Evolutionary conservation across 169 alveolate species (phyloP), one percentile per base, ranked within the genome.

Genomic region (Babesia ovis): DNA sequence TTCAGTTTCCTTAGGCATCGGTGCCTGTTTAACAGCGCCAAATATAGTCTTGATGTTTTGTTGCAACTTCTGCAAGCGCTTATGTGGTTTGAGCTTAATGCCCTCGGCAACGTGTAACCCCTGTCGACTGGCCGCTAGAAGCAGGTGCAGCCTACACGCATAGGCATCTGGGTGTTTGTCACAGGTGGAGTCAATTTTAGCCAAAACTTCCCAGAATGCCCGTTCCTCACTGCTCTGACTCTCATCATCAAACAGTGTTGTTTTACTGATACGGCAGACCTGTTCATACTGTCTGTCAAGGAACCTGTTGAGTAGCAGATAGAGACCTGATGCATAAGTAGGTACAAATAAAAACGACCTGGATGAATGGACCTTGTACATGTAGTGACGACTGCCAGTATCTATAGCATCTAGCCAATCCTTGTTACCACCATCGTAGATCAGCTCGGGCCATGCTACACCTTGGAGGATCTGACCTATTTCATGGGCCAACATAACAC

Each of bases 261-360:
- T 58, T 42, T 46, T 0, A 39, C 83, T 81, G 50, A 81, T 68
- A 20, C 79, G 57, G 75, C 89, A 81, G 29, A 72, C 89, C 79
- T 81, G 85, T 32, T 70, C 89, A 58, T 81, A 81, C 73, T 81
- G 85, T 50, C 84, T 57, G 43, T 72, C 84, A 46, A 81, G 74
- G 75, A 81, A 72, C 73, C 89, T 60, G 68, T 66, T 48, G 58
- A 81, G 74, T 20, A 81, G 84, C 74, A 81, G 51, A 32, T 31
- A 81, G 20, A 81, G 80, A 16, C 73, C 77, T 27, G 84, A 50
- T 31, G 77, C 68, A 31, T 57, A 59, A 32, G 84, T 72, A 32
- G 89, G 89, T 34, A 70, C 80, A 54, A 72, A 81, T 5, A 81
- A 68, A 55, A 81, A 81, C 22, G 77, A 61, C 62, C 80, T 42